Percentiles rank a stretch among this genome's conserved stretches.
phyloP scores from a whole-genome alignment of 2,329 filamentous ascomycete genomes.

The Aspergillus sp. region DNA sequence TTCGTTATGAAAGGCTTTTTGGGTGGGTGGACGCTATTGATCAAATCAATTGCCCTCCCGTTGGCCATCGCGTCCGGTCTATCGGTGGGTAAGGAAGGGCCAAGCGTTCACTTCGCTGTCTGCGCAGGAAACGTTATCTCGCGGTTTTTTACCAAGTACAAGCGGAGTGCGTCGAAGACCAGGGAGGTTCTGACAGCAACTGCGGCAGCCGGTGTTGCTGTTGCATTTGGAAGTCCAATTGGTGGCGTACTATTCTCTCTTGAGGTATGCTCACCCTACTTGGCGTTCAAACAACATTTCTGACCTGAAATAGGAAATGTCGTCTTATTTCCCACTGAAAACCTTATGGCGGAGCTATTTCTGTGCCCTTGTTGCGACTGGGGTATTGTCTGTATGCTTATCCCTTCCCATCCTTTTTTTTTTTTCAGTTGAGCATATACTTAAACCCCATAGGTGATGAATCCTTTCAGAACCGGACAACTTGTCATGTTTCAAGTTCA shows the following conservation, averaged over 20 bases:
- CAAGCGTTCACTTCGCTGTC: constrained; percentile 98
- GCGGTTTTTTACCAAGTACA: constrained; percentile 87
- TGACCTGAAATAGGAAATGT: constrained; percentile 69
- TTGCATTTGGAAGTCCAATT: constrained; percentile 96
- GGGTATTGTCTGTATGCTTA: constrained; percentile 68
- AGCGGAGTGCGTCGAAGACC: constrained; percentile 87
- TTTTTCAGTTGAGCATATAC: neutral
- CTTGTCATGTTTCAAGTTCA: constrained; percentile 98
- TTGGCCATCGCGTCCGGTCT: constrained; percentile 91
- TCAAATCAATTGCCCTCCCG: constrained; percentile 89
- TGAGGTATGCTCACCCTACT: constrained; percentile 53
- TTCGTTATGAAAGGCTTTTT: constrained; percentile 99
- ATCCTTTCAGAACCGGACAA: constrained; percentile 94
- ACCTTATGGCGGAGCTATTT: constrained; percentile 99
- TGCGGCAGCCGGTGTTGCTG: constrained; percentile 90
- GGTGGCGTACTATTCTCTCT: constrained; percentile 94
- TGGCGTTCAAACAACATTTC: neutral
- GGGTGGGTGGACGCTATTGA: constrained; percentile 83
- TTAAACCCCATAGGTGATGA: constrained; percentile 66
- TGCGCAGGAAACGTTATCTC: constrained; percentile 97
- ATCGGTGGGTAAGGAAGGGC: constrained; percentile 94
- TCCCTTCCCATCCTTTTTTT: constrained; percentile 3
- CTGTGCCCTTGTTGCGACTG: constrained; percentile 91
- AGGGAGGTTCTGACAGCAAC: constrained; percentile 93
- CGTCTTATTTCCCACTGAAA: constrained; percentile 91